These are phyloP conservation scores for Trametes pubescens DNA, from an alignment of 1,284 basidiomycete species.

Conservation along the genomic window DNA sequence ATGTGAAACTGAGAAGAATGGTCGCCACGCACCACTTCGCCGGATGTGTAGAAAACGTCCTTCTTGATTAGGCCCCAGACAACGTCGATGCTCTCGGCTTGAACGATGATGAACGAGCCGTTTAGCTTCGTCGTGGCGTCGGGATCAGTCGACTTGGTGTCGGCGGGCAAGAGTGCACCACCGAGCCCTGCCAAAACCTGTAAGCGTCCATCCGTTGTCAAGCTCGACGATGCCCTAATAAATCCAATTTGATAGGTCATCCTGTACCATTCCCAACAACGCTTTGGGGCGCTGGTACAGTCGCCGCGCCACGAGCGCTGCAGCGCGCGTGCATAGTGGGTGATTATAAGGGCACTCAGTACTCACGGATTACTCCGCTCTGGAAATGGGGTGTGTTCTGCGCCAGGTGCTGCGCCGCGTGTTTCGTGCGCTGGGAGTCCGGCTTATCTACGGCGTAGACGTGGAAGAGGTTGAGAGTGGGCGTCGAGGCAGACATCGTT, in stretches of 20 bases:
- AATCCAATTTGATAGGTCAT: no score
- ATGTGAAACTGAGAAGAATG: background rate
- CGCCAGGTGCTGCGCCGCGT: slow-evolving; percentile 5
- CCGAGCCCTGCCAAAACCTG: background rate
- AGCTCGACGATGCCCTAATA: background rate
- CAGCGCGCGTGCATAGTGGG: no score
- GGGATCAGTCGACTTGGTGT: slow-evolving; percentile 4
- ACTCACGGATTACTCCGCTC: slow-evolving; percentile 20
- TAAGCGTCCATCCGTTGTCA: background rate
- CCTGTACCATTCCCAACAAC: no score
- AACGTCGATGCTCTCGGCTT: slow-evolving; percentile 12
- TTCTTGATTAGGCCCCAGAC: slow-evolving; percentile 19
- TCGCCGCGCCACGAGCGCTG: no score
- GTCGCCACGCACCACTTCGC: slow-evolving; percentile 21
- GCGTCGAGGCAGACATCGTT: background rate
- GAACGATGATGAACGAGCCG: slow-evolving; percentile 17
- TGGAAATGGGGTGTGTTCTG: slow-evolving; percentile 11
- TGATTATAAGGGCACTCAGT: no score
- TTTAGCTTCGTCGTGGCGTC: slow-evolving; percentile 2
- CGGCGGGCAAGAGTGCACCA: slow-evolving; percentile 6
- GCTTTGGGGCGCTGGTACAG: no score
- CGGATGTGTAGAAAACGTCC: slow-evolving; percentile 23
- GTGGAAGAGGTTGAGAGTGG: slow-evolving; percentile 10
- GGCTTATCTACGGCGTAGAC: slow-evolving; percentile 14
- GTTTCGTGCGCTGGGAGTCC: slow-evolving; percentile 10